Evolutionary conservation across 176 grass and related monocot genomes (phyloP), one percentile per base, ranked within the genome.

Genomic region (Zizania latifolia): DNA sequence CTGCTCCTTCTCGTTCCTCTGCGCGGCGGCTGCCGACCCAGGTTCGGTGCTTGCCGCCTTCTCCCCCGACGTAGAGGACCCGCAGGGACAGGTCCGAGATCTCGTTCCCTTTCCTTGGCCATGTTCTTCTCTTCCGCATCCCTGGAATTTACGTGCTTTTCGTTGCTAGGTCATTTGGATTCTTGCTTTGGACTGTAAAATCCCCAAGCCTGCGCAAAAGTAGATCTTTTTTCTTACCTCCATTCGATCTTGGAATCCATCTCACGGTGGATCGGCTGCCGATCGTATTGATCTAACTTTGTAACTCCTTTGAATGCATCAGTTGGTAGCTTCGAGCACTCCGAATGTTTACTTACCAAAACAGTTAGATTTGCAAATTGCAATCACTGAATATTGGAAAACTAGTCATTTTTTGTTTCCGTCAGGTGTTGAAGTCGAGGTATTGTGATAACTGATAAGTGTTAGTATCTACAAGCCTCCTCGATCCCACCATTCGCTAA

Each of bases 381-480:
- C 0, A 65, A 38, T 30, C 10, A 33, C 10, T 85, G 65, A 26
- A 24, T 66, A 10, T 37, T 5, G 39, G 15, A 54, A 22, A 4
- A 33, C 16, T 38, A 5, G 32, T 54, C 5, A 17, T 1, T 68
- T 62, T 82, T 68, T 88, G 62, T 40, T 86, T 54, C 32, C 36
- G 33, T 39, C 83, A 93, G 90, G 90, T 50, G 15, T 71, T 73
- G 35, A 88, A 85, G 78, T 94, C 92, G 56, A 92, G 85, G 76
- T 90, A 91, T 34, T 99, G 95, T 65, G 92, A 92, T 41, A 99
- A 99, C 53, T 99, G 95, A 53, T 83, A n/a, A n/a, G n/a, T n/a
- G n/a, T n/a, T n/a, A n/a, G 82, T 60, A 82, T 80, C 58, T 86
- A 84, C 57, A 99, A 99, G 64, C 91, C 95, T 81, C 79, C 86